These are phyloP conservation scores for Cadophora sp. DNA, from an alignment of 2,329 filamentous ascomycete species.

Conservation along the genomic window DNA sequence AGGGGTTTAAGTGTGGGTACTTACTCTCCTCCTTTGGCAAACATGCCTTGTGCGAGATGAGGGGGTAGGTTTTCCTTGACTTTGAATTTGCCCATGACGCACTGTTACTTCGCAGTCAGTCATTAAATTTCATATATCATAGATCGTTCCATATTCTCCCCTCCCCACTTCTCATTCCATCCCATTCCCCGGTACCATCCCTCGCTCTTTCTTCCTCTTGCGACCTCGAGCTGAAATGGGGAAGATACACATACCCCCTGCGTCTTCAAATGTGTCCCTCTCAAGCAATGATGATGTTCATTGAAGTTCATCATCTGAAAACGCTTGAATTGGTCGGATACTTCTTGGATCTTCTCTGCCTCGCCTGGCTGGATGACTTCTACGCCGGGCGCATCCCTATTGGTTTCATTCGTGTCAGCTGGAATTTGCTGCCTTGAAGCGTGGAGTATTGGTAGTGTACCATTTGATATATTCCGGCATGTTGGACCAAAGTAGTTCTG, in stretches of 20 bases:
- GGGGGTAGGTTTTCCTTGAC: conserved; percentile 29
- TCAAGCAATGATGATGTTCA: conserved; percentile 31
- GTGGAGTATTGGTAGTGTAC: not conserved
- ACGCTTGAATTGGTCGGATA: conserved; percentile 31
- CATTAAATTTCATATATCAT: not conserved
- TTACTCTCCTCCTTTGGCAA: conserved; percentile 30
- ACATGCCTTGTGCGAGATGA: conserved; percentile 33
- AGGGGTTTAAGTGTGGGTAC: not conserved
- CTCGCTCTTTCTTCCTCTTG: not conserved
- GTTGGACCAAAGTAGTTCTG: not conserved
- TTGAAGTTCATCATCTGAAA: conserved; percentile 35
- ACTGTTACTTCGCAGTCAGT: conserved; percentile 11
- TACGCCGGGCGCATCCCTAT: conserved; percentile 29
- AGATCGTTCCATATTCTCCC: not conserved
- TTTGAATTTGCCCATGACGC: conserved; percentile 31
- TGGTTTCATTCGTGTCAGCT: not conserved
- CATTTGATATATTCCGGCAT: conserved; percentile 30
- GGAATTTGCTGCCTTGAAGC: not conserved
- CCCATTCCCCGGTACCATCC: too few relatives aligned
- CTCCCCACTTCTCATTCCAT: not conserved
- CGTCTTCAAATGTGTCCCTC: conserved; percentile 30
- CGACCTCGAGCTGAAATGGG: too few relatives aligned
- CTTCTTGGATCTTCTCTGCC: conserved; percentile 29
- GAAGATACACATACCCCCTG: conserved; percentile 24
- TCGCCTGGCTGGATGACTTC: conserved; percentile 32